Conservation (phyloP, 2,329 filamentous ascomycete species). For the Colletotrichum nymphaeae region DNA sequence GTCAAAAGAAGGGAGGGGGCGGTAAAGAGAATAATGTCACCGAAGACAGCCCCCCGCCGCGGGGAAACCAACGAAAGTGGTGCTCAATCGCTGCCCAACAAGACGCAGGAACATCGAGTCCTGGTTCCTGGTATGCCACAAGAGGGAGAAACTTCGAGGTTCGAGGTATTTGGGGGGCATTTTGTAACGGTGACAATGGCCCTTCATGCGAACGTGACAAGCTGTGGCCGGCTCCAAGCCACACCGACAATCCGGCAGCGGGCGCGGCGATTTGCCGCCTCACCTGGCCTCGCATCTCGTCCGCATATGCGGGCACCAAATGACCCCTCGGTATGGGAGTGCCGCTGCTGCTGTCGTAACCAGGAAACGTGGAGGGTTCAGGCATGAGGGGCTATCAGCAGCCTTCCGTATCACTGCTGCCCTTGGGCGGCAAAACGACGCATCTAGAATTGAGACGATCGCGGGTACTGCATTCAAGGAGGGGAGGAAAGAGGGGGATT, state of each 20-base stretch:
- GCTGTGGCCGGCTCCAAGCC: background rate
- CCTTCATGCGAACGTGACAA: slow-evolving; percentile 13
- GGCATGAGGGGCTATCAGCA: background rate
- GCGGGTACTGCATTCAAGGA: background rate
- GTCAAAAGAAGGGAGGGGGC: background rate
- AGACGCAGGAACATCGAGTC: background rate
- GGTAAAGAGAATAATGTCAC: background rate
- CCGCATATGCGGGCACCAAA: slow-evolving; percentile 15
- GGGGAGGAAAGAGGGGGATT: background rate
- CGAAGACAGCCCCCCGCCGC: background rate
- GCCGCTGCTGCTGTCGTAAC: slow-evolving; percentile 1
- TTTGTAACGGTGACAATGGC: slow-evolving; percentile 9
- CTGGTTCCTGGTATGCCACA: background rate
- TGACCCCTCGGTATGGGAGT: slow-evolving; percentile 18
- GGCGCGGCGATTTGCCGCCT: slow-evolving; percentile 15
- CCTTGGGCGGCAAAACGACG: background rate
- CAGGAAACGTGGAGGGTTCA: background rate
- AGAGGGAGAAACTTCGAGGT: background rate
- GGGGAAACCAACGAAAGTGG: background rate
- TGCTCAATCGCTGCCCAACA: slow-evolving; percentile 30
- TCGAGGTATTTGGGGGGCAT: too few relatives aligned
- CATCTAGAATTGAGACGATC: slow-evolving; percentile 26
- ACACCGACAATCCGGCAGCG: slow-evolving; percentile 32
- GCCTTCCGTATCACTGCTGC: slow-evolving; percentile 9
- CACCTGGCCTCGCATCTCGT: slow-evolving; percentile 1